Evolutionary conservation across 306 rosid genomes (phyloP).

Genomic region (Cicer chorassanicum): DNA sequence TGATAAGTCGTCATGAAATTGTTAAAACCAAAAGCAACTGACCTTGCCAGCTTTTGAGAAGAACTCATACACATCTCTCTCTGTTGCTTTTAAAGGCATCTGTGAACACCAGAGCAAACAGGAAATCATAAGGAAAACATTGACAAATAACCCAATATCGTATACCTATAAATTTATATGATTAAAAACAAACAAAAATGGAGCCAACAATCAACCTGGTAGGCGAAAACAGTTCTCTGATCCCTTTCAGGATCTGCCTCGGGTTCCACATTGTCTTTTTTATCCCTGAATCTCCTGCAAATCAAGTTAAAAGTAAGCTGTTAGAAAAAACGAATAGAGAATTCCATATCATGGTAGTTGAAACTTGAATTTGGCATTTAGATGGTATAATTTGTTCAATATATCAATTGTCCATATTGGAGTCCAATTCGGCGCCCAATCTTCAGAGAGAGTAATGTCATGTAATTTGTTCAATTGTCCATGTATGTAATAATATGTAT

Average conservation of each 20-base stretch:
- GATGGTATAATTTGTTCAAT: neutral
- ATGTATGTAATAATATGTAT: neutral
- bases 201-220: conserved; percentile 66
- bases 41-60: conserved; percentile 99
- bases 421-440: neutral
- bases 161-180: neutral
- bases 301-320: conserved; percentile 32
- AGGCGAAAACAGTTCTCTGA: conserved; percentile 98
- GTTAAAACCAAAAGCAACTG: conserved; percentile 40
- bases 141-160: conserved; percentile 19
- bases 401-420: neutral
- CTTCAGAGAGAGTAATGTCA: neutral
- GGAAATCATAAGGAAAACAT: conserved; percentile 37
- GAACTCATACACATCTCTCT: conserved; percentile 89
- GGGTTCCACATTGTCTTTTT: conserved; percentile 85
- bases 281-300: conserved; percentile 88
- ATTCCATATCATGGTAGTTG: neutral
- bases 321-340: conserved; percentile 10
- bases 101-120: conserved; percentile 50
- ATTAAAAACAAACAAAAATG: neutral
- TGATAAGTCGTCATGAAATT: neutral
- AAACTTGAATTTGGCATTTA: conserved; percentile 1
- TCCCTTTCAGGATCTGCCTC: conserved; percentile 99
- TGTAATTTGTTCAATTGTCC: too few relatives aligned
- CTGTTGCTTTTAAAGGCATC: conserved; percentile 99